Evolutionary conservation across 805 yeast species (phyloP).

Genomic region (Kuraishia piskuri): DNA sequence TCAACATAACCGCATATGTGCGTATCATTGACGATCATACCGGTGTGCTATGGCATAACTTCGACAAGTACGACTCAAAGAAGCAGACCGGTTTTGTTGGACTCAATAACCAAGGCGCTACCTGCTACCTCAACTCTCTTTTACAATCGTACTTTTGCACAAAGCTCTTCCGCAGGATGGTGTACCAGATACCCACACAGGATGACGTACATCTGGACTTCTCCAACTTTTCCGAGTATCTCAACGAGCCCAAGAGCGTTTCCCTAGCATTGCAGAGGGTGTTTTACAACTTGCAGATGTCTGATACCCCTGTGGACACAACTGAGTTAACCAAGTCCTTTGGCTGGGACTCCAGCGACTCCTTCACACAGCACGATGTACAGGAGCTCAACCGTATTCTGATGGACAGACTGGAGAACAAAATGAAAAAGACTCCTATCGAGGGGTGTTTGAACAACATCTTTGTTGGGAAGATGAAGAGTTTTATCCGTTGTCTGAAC

Average conservation of each 20-base stretch:
- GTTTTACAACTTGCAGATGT: constrained; percentile 70
- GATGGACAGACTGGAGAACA: constrained; percentile 87
- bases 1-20: constrained; percentile 72
- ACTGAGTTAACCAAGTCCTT: constrained; percentile 80
- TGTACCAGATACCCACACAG: constrained; percentile 82
- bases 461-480: constrained; percentile 96
- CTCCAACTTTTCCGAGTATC: constrained; percentile 10
- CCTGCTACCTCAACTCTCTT: constrained; percentile 90
- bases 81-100: constrained; percentile 88
- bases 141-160: constrained; percentile 89
- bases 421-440: constrained; percentile 83
- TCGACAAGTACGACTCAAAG: constrained; percentile 77
- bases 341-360: constrained; percentile 96
- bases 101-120: constrained; percentile 93
- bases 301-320: constrained; percentile 74
- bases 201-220: constrained; percentile 32
- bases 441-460: constrained; percentile 69
- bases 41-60: constrained; percentile 91
- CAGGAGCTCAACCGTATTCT: constrained; percentile 92
- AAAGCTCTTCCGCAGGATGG: constrained; percentile 70
- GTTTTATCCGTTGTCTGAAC: constrained; percentile 84
- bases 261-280: constrained; percentile 82
- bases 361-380: constrained; percentile 96
- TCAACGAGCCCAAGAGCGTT: constrained; percentile 42
- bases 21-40: constrained; percentile 81